A percentile compares a stretch with the other conserved stretches of the same genome.
phyloP scores from a whole-genome alignment of 148 eudicot species.

The Oxyria digyna region DNA sequence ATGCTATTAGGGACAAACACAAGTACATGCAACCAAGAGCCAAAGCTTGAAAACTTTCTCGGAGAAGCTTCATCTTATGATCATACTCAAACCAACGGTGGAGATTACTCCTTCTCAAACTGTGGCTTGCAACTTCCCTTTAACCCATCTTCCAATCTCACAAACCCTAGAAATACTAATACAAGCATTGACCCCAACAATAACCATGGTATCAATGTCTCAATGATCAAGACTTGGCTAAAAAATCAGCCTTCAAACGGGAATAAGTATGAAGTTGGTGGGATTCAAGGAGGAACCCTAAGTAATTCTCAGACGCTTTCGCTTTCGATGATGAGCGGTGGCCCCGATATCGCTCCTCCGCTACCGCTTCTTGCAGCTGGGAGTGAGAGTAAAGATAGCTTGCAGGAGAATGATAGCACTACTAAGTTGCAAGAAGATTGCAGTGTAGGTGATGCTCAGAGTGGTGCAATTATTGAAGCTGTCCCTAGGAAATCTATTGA shows the following conservation, averaged over 20 bases:
- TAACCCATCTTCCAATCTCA: not conserved
- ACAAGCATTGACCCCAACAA: not conserved
- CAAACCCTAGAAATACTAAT: not conserved
- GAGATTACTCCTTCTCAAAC: slow-evolving; percentile 6
- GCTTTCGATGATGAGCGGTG: slow-evolving; percentile 13
- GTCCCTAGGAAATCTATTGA: slow-evolving; percentile 46
- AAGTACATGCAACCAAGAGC: slow-evolving; percentile 3
- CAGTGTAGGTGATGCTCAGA: slow-evolving; percentile 8
- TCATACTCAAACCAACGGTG: not conserved
- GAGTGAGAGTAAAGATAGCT: not conserved
- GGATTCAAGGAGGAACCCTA: slow-evolving; percentile 14
- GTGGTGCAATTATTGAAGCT: slow-evolving; percentile 31
- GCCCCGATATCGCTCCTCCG: not conserved
- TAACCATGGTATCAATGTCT: slow-evolving; percentile 22
- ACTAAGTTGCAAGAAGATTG: not conserved
- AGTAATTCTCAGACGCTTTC: not conserved
- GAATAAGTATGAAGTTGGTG: not conserved
- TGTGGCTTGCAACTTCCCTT: not conserved
- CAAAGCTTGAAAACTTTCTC: slow-evolving; percentile 7
- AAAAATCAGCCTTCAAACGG: slow-evolving; percentile 27
- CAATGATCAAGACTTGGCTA: slow-evolving; percentile 65
- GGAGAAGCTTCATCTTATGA: slow-evolving; percentile 1
- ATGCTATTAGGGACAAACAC: not conserved
- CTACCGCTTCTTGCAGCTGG: not conserved
- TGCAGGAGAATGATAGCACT: not conserved